Evolutionary conservation across 495 filamentous ascomycete species (phyloP), one percentile per base, ranked within the genome.

Genomic region (Melanomma pulvis-pyrius): DNA sequence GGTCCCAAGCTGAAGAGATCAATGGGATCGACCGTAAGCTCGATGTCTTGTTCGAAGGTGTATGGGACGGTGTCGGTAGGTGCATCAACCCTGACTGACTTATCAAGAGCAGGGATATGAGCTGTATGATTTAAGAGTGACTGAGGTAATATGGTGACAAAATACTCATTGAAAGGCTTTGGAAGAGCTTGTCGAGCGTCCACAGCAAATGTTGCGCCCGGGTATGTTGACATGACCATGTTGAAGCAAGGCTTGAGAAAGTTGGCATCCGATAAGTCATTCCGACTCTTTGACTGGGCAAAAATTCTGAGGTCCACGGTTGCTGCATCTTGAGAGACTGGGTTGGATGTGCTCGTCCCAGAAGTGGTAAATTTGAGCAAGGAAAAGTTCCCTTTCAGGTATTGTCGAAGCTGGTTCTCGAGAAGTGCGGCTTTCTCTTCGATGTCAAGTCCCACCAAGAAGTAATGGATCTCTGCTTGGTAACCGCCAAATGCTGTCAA

Each of bases 401-500:
- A 48, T 29, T 60, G n/a, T 25, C 63, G 41, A 24, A 52, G 34
- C 52, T 70, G 67, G 6, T 50, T 49, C 41, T 66, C 63, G 19
- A 66, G 56, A 26, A 48, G 46, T 39, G 56, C 6, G 19, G 21
- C 29, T 49, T 70, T 70, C 47, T 70, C 67, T 50, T 70, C 63
- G n/a, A 70, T 67, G 48, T 70, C 67, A 5, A 70, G 63, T 28
- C 67, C 67, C 9, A 59, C 54, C 4, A 70, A 22, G 29, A 47
- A 65, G 46, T 51, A 59, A 26, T 70, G 62, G 44, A 49, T 50
- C 57, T 71, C 65, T 28, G 56, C 61, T 61, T 71, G 65, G 32
- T 39, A 71, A 1, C 69, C 69, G 4, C 59, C 69, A 9, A 46
- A 28, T 8, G 65, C 65, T 19, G 64, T 63, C 22, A 71, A 47